Conservation (phyloP, 345 rosid genomes). For the Gossypium herbaceum region DNA sequence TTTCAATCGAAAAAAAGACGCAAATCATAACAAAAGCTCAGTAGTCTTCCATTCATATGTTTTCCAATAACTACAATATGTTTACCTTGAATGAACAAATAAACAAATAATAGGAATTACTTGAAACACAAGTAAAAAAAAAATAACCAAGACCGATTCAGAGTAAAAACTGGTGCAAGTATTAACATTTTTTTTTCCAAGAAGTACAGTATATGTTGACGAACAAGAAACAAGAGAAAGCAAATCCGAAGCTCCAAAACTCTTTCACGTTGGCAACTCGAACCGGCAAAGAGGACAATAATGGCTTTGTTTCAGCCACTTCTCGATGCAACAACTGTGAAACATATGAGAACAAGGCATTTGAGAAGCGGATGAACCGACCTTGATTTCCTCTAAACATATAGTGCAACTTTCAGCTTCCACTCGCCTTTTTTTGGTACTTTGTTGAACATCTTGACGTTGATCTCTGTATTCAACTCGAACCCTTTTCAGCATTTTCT, state of each 20-base stretch:
- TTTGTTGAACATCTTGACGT: neutral
- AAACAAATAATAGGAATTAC: too few relatives aligned
- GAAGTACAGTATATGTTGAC: too few relatives aligned
- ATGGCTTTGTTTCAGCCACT: conserved; percentile 4
- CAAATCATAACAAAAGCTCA: neutral
- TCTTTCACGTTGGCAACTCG: neutral
- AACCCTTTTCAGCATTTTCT: neutral
- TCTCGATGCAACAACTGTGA: neutral
- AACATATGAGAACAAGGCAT: neutral
- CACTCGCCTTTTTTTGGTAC: neutral
- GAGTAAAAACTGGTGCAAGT: too few relatives aligned
- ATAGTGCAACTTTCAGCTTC: neutral
- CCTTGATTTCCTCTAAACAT: conserved; percentile 3
- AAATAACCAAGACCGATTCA: too few relatives aligned
- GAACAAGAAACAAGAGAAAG: too few relatives aligned
- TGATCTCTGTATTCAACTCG: neutral
- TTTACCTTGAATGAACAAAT: too few relatives aligned
- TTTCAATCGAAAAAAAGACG: neutral
- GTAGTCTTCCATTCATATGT: neutral
- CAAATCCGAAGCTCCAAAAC: neutral
- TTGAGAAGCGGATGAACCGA: neutral
- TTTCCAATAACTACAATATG: neutral
- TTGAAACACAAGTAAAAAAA: too few relatives aligned
- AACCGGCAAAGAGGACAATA: conserved; percentile 6
- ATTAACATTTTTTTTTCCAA: too few relatives aligned